Conservation (phyloP, 148 eudicot species). For the Suaeda aralocaspica region DNA sequence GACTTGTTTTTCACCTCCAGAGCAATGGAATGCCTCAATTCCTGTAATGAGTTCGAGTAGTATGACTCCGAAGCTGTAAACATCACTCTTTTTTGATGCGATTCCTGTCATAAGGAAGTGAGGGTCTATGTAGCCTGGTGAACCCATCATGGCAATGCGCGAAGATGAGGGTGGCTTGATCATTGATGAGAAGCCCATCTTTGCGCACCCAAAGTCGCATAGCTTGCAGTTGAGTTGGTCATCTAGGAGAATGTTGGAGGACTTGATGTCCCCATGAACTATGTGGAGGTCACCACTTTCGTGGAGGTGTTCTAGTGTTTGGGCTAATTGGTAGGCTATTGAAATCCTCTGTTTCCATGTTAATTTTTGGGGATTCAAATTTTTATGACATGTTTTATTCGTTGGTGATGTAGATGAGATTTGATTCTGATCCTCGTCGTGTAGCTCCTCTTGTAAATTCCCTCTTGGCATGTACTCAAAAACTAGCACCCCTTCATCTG, state of each 20-base stretch:
- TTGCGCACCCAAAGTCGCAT: slow-evolving; percentile 79
- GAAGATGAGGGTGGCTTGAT: slow-evolving; percentile 38
- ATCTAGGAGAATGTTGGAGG: slow-evolving; percentile 75
- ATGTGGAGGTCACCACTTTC: slow-evolving; percentile 52
- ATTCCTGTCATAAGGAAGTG: slow-evolving; percentile 70
- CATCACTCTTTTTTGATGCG: slow-evolving; percentile 71
- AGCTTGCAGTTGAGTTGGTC: slow-evolving; percentile 43
- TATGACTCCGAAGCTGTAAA: slow-evolving; percentile 71
- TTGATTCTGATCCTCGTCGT: slow-evolving; percentile 22
- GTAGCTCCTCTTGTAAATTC: slow-evolving; percentile 63
- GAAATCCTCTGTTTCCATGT: slow-evolving; percentile 59
- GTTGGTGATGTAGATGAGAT: not conserved
- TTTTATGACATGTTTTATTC: not conserved
- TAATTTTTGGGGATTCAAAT: slow-evolving; percentile 9
- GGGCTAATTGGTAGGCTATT: slow-evolving; percentile 63
- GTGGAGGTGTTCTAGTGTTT: slow-evolving; percentile 63
- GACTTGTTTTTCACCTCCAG: slow-evolving; percentile 32
- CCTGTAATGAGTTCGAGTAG: slow-evolving; percentile 72
- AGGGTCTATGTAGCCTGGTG: slow-evolving; percentile 85
- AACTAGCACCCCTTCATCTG: slow-evolving; percentile 57
- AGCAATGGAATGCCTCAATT: slow-evolving; percentile 44
- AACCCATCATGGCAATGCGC: slow-evolving; percentile 52
- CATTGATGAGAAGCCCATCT: slow-evolving; percentile 54
- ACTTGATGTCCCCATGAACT: slow-evolving; percentile 81
- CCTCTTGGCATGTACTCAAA: slow-evolving; percentile 70